Evolutionary conservation across 108 stramenopile genomes (phyloP).

Genomic region (Discostella pseudostelligera): DNA sequence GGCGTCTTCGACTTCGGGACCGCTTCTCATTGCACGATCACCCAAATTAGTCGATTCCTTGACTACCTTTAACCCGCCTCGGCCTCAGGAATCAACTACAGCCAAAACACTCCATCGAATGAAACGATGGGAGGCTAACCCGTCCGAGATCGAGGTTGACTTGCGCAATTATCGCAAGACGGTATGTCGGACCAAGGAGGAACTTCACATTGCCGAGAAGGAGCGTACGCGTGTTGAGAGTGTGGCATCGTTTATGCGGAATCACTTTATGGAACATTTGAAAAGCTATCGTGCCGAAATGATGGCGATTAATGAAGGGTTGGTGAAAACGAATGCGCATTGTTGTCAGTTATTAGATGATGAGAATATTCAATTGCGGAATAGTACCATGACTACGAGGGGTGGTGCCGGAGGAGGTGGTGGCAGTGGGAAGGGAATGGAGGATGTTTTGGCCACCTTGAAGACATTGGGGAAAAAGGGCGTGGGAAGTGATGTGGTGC

Average conservation of each 20-base stretch:
- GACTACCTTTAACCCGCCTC: conserved; percentile 81
- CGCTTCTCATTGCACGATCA: conserved; percentile 41
- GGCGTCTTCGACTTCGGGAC: conserved; percentile 29
- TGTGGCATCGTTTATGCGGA: conserved; percentile 56
- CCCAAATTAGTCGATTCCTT: conserved; percentile 65
- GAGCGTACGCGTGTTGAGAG: conserved; percentile 64
- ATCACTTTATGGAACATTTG: conserved; percentile 65
- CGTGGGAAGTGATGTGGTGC: conserved; percentile 10
- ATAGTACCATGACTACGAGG: conserved; percentile 29
- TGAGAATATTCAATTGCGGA: conserved; percentile 38
- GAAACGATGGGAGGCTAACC: conserved; percentile 79
- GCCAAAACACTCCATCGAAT: conserved; percentile 79
- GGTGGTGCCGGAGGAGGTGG: conserved; percentile 3
- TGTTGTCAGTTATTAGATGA: conserved; percentile 69
- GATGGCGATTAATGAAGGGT: conserved; percentile 49
- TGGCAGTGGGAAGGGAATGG: conserved; percentile 48
- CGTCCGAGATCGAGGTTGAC: conserved; percentile 75
- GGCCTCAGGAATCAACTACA: conserved; percentile 81
- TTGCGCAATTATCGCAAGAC: conserved; percentile 78
- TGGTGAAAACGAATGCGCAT: conserved; percentile 40
- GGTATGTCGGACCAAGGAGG: conserved; percentile 68
- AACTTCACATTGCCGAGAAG: conserved; percentile 56
- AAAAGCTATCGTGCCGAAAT: conserved; percentile 56
- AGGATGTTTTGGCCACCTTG: conserved; percentile 64
- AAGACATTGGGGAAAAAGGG: conserved; percentile 42